phyloP scores from a whole-genome alignment of 345 rosid species.

The Citrus reticulata region DNA sequence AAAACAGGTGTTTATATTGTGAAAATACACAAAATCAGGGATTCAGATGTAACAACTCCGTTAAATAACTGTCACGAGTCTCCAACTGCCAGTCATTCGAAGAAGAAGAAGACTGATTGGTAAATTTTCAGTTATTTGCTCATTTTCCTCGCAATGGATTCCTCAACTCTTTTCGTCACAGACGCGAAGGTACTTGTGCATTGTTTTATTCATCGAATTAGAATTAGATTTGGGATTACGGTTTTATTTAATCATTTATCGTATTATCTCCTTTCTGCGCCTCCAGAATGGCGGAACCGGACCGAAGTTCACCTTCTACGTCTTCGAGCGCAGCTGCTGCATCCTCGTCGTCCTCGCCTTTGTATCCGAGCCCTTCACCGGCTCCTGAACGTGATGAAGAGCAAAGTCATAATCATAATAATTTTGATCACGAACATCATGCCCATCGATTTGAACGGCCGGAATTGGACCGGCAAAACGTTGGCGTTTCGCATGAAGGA shows the following conservation, averaged over 20 bases:
- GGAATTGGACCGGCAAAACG: constrained; percentile 48
- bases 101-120: constrained; percentile 32
- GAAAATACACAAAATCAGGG: neutral
- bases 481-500: constrained; percentile 32
- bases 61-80: neutral
- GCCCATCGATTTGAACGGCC: constrained; percentile 1
- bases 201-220: constrained; percentile 10
- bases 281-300: constrained; percentile 48
- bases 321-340: constrained; percentile 15
- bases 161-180: constrained; percentile 16
- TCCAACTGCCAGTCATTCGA: constrained; percentile 27
- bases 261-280: neutral
- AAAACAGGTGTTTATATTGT: too few relatives aligned
- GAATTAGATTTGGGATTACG: neutral
- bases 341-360: constrained; percentile 12
- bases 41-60: neutral
- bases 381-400: constrained; percentile 51
- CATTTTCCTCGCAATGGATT: constrained; percentile 26
- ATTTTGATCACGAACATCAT: constrained; percentile 20
- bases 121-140: constrained; percentile 15
- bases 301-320: constrained; percentile 33
- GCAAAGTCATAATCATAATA: constrained; percentile 29
- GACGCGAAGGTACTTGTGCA: neutral
- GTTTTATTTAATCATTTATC: constrained; percentile 16
- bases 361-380: constrained; percentile 22